These are phyloP conservation scores for Pythium inflatum DNA, from an alignment of 352 stramenopile genomes.

Conservation along the genomic window DNA sequence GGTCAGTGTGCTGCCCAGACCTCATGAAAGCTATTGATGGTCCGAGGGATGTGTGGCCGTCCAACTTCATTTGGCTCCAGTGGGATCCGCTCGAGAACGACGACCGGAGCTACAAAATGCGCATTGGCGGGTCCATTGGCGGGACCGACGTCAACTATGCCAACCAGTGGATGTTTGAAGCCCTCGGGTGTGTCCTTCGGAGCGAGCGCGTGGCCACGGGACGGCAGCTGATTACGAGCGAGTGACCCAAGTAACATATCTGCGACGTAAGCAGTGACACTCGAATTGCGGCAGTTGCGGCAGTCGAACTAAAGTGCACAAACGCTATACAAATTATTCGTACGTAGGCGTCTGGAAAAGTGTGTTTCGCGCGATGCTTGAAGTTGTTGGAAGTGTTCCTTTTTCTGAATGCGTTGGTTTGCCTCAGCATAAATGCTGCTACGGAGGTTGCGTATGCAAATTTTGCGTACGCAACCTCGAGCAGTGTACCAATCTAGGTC, in stretches of 20 bases:
- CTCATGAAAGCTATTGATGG: neutral
- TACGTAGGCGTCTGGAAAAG: too few relatives aligned
- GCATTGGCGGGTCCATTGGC: neutral
- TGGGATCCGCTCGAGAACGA: neutral
- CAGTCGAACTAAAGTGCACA: too few relatives aligned
- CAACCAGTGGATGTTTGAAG: neutral
- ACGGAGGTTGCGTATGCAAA: too few relatives aligned
- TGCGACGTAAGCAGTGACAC: too few relatives aligned
- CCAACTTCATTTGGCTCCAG: neutral
- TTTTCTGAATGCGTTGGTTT: too few relatives aligned
- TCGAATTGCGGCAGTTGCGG: too few relatives aligned
- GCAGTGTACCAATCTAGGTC: too few relatives aligned
- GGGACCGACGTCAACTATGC: neutral
- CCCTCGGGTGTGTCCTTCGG: neutral
- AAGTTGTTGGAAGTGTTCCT: too few relatives aligned
- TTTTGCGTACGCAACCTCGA: too few relatives aligned
- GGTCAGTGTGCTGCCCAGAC: neutral
- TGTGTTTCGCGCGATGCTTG: too few relatives aligned
- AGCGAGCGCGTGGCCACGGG: neutral
- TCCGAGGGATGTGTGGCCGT: neutral
- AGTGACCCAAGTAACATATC: neutral
- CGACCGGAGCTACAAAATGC: neutral
- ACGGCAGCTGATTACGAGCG: neutral
- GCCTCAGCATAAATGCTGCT: too few relatives aligned
- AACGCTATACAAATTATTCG: too few relatives aligned